Evolutionary conservation across 345 rosid species (phyloP), one percentile per base, ranked within the genome.

Genomic region (Durio zibethinus): DNA sequence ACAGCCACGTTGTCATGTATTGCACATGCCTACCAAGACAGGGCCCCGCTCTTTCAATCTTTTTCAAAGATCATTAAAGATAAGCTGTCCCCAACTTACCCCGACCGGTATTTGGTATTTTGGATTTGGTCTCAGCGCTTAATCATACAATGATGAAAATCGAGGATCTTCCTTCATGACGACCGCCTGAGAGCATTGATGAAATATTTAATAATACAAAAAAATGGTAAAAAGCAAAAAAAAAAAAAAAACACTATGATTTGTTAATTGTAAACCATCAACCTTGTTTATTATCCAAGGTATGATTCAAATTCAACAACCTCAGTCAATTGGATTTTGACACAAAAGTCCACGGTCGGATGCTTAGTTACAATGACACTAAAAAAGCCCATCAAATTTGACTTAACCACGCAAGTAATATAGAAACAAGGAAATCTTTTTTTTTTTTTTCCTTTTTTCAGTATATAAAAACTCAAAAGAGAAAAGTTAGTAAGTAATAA

Each of bases 11-110:
- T 76, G 15, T 38, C 11, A 5, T 18, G 48, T 35, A 4, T 38
- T 60, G 64, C 43, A 78, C 77, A 27, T 61, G 73, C 59, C 42
- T 52, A 62, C 70, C 61, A 18, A 47, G 31, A 47, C 67, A 35
- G 14, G 72, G 62, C 75, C 76, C 71, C 43, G 56, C 82, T 0
- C 60, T 45, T 69, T 15, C 42, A 10, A 31, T 31, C 42, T 62
- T 35, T 52, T 62, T 15, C 42, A 62, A 62, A 62, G 4, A 31
- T 62, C 15, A 31, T 33, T 62, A 31, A 33, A 62, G 42, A 29
- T 62, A 33, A 31, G 67, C 67, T 62, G 67, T 62, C 33, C 62
- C 64, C 64, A 27, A 60, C 64, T 60, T 29, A 31, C 9, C 14
- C 62, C 2, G 64, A 60, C 64, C 36, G 14, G 20, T 11, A 29